phyloP scores from a whole-genome alignment of 805 yeast species.

The Starmerella powellii region DNA sequence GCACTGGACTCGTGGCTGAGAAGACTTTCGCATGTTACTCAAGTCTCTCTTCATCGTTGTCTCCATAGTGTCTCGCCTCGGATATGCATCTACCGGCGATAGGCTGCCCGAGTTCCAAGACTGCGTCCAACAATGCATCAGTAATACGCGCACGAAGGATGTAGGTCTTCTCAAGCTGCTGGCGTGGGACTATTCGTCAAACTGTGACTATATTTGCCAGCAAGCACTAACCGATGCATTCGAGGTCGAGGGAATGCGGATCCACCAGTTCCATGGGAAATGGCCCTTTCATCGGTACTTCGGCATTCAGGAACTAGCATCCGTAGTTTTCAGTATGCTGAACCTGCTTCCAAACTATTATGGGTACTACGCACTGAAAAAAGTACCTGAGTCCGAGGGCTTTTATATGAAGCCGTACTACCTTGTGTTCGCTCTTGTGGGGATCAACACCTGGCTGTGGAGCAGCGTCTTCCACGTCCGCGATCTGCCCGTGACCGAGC shows the following conservation, averaged over 20 bases:
- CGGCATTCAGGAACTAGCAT: slow-evolving; percentile 79
- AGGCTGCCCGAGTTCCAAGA: slow-evolving; percentile 37
- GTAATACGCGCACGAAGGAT: slow-evolving; percentile 30
- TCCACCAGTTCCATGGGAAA: slow-evolving; percentile 88
- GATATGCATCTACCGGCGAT: slow-evolving; percentile 41
- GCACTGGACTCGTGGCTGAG: neutral
- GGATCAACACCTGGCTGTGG: slow-evolving; percentile 81
- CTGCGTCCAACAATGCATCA: slow-evolving; percentile 34
- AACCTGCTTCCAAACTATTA: slow-evolving; percentile 53
- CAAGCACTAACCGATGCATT: slow-evolving; percentile 47
- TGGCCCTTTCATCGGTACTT: slow-evolving; percentile 80
- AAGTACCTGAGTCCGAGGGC: slow-evolving; percentile 22
- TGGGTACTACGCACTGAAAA: slow-evolving; percentile 33
- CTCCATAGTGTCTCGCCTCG: neutral
- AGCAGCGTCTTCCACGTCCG: slow-evolving; percentile 81
- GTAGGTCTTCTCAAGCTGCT: slow-evolving; percentile 35
- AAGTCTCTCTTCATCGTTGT: neutral
- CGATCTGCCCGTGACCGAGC: slow-evolving; percentile 68
- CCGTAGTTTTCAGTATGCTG: slow-evolving; percentile 63
- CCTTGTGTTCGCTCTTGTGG: slow-evolving; percentile 43
- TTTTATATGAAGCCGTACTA: slow-evolving; percentile 28
- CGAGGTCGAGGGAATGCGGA: slow-evolving; percentile 40
- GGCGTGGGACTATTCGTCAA: slow-evolving; percentile 61
- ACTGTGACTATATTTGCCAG: slow-evolving; percentile 93
- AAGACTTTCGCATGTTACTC: neutral